Evolutionary conservation across 1,139 yeast species (phyloP), one percentile per base, ranked within the genome.

Genomic region (Kluyveromyces sp.): DNA sequence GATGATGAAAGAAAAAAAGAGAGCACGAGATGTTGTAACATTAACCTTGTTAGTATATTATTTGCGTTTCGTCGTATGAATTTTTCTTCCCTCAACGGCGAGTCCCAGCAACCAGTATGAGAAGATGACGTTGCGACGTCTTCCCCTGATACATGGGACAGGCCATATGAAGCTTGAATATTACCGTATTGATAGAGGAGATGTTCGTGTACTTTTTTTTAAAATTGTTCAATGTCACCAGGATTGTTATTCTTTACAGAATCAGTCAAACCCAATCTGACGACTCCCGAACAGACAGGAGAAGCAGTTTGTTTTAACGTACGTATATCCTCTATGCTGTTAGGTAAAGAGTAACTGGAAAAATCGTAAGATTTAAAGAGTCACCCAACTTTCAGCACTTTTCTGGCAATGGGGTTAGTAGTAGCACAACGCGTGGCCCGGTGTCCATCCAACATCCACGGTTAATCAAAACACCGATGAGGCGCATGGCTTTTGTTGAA

Each of bases 281-380:
- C 27, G 27, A 10, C 21, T 4, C 25, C 15, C 7, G 27, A 2
- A 25, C 4, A 37, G 8, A 4, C 32, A 15, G 41, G 10, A 21
- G 34, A 15, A 29, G 21, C 34, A 38, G 27, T 10, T 8, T 31
- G 41, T 21, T 30, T 15, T 27, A 25, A 41, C 38, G 43, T 41
- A 41, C 43, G 43, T 41, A 41, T 41, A 41, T 41, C 43, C 43
- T 41, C 43, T 41, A 41, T 35, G 38, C 43, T 35, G 38, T 33
- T 29, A 34, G 39, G 33, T 41, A 37, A 35, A 34, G 31, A 41
- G 38, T 39, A 34, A 34, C 39, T 15, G 21, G 21, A 15, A 15
- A 15, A 15, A 15, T 15, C 21, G 21, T 15, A 15, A 15, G 21
- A 15, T 15, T 15, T 25, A 7, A 25, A 29, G 21, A 25, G 26